phyloP scores from a whole-genome alignment of 257 asterid genomes.

The Ballota nigra region DNA sequence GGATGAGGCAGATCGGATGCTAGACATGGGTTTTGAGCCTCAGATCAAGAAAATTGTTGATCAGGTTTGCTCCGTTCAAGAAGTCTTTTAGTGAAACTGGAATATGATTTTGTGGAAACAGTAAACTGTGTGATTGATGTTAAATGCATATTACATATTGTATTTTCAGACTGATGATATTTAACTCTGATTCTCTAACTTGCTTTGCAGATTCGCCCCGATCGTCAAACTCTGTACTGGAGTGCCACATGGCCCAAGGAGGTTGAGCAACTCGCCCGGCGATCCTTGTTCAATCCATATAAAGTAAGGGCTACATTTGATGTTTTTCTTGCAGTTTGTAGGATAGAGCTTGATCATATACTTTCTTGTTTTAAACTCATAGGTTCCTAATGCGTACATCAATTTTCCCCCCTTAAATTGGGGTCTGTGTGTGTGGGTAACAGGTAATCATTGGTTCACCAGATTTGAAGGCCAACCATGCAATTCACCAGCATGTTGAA shows the following conservation, averaged over 20 bases:
- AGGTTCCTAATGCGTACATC: not conserved
- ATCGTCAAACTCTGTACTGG: slow-evolving; percentile 98
- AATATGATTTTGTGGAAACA: not conserved
- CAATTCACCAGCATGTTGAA: slow-evolving; percentile 89
- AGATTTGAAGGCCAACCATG: slow-evolving; percentile 95
- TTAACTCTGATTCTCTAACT: not conserved
- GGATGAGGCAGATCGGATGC: slow-evolving; percentile 96
- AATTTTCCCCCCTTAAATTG: slow-evolving; percentile 10
- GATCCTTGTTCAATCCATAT: slow-evolving; percentile 69
- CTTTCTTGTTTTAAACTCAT: not conserved
- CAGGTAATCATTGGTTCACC: slow-evolving; percentile 90
- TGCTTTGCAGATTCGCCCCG: slow-evolving; percentile 84
- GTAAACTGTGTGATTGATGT: not conserved
- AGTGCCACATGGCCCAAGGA: slow-evolving; percentile 99
- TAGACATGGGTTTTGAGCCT: slow-evolving; percentile 97
- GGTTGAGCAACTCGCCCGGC: slow-evolving; percentile 91
- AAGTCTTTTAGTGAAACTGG: not conserved
- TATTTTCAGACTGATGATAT: not conserved
- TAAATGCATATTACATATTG: not conserved
- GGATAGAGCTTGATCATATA: slow-evolving; percentile 4
- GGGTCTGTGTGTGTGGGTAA: not conserved
- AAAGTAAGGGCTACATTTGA: slow-evolving; percentile 49
- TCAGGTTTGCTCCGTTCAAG: slow-evolving; percentile 52
- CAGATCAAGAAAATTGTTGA: slow-evolving; percentile 80
- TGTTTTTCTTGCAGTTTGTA: not conserved